Percentiles rank a stretch among this genome's conserved stretches.
Evolutionary conservation across 306 rosid genomes (phyloP).

Genomic region (Argentina anserina): DNA sequence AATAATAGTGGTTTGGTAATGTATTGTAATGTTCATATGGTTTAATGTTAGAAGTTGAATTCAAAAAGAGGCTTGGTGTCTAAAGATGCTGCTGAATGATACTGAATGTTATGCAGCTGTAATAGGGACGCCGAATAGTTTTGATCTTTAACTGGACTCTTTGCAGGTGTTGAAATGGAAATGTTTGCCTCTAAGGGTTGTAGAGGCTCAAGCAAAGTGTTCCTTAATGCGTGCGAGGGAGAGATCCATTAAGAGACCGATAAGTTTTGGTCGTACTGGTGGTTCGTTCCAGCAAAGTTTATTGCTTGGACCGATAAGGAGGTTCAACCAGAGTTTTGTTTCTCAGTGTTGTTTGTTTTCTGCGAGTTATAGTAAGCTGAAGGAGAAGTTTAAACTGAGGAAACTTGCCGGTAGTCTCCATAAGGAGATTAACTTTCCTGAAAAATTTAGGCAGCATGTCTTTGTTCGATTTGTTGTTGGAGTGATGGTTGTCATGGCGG

Average conservation of each 20-base stretch:
- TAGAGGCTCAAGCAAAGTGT: conserved; percentile 21
- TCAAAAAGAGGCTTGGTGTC: background rate
- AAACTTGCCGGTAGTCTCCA: conserved; percentile 28
- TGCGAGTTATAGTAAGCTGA: conserved; percentile 25
- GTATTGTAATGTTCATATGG: background rate
- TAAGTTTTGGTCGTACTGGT: conserved; percentile 21
- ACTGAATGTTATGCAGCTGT: background rate
- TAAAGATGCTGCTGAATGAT: background rate
- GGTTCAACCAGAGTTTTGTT: conserved; percentile 22
- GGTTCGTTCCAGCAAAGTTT: conserved; percentile 19
- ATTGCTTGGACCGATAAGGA: conserved; percentile 31
- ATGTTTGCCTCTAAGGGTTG: conserved; percentile 24
- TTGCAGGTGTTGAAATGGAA: conserved; percentile 46
- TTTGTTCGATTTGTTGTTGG: conserved; percentile 53
- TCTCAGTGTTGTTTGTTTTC: conserved; percentile 36
- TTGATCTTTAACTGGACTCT: conserved; percentile 6
- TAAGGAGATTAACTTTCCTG: conserved; percentile 32
- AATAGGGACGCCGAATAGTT: background rate
- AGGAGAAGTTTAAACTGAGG: conserved; percentile 19
- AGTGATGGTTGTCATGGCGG: conserved; percentile 68
- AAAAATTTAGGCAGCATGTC: conserved; percentile 32
- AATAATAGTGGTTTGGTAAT: background rate
- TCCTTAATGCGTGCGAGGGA: conserved; percentile 11
- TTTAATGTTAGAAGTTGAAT: background rate
- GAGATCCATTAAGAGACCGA: background rate